Conservation (phyloP, 306 rosid species). For the Mimosa bimucronata region DNA sequence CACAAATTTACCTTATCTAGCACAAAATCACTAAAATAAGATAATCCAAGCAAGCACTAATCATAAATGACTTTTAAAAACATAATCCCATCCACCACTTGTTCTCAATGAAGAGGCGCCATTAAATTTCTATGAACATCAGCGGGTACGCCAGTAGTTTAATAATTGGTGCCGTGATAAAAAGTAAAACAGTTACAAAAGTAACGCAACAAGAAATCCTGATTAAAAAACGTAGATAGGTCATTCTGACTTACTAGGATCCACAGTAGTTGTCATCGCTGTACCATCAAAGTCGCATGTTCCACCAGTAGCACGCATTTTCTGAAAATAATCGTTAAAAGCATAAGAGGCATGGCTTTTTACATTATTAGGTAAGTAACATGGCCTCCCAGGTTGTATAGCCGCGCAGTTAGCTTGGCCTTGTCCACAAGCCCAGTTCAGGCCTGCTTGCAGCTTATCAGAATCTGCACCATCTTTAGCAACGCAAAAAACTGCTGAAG, state of each 20-base stretch:
- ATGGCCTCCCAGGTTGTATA: conserved; percentile 71
- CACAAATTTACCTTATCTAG: no score
- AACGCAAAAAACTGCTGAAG: conserved; percentile 73
- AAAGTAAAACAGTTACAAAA: conserved; percentile 12
- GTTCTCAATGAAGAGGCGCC: background rate
- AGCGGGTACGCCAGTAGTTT: background rate
- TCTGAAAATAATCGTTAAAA: conserved; percentile 84
- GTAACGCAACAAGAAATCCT: background rate
- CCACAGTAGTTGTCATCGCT: conserved; percentile 53
- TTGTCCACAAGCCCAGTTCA: conserved; percentile 95
- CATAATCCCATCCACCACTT: no score
- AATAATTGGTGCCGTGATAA: background rate
- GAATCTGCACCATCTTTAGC: conserved; percentile 68
- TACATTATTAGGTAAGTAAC: conserved; percentile 67
- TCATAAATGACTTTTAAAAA: no score
- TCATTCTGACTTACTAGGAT: conserved; percentile 76
- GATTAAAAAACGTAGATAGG: conserved; percentile 27
- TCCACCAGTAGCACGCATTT: conserved; percentile 71
- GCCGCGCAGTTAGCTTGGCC: conserved; percentile 81
- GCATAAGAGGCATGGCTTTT: conserved; percentile 91
- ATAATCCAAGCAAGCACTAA: no score
- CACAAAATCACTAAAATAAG: no score
- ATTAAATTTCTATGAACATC: background rate
- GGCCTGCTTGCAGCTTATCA: conserved; percentile 75
- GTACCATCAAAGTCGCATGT: conserved; percentile 90